A percentile compares a stretch with the other conserved stretches of the same genome.
Evolutionary conservation across 495 filamentous ascomycete genomes (phyloP).

Genomic region (Bryoglossum gracile): DNA sequence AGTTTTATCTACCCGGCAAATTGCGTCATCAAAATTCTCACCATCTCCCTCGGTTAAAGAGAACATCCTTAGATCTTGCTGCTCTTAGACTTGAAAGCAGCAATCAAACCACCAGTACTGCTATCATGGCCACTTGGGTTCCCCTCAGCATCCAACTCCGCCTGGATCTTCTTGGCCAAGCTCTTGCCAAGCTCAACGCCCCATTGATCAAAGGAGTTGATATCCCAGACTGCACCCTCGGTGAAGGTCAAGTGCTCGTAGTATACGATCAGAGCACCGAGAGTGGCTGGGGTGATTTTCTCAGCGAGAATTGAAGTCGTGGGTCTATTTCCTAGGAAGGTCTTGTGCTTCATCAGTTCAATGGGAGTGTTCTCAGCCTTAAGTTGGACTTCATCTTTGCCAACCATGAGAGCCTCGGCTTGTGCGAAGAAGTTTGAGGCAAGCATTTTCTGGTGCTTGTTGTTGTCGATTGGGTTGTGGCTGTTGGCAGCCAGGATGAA

Average conservation of each 20-base stretch:
- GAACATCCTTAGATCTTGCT: conserved; percentile 1
- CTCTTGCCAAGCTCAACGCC: conserved; percentile 97
- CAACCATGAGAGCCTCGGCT: conserved; percentile 96
- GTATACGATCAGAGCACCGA: conserved; percentile 94
- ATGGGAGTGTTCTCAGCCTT: conserved; percentile 81
- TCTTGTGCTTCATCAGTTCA: conserved; percentile 91
- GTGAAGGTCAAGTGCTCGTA: conserved; percentile 98
- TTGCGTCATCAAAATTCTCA: no score
- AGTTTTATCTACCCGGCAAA: no score
- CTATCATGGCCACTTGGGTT: conserved; percentile 67
- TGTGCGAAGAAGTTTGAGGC: conserved; percentile 98
- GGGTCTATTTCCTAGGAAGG: conserved; percentile 94
- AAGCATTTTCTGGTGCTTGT: conserved; percentile 97
- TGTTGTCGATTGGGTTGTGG: conserved; percentile 88
- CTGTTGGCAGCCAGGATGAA: conserved; percentile 94
- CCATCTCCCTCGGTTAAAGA: neutral
- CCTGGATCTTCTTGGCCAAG: conserved; percentile 83
- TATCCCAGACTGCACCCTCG: conserved; percentile 96
- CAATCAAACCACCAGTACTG: conserved; percentile 81
- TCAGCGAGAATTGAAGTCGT: conserved; percentile 92
- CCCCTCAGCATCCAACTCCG: conserved; percentile 69
- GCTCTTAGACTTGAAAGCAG: conserved; percentile 61
- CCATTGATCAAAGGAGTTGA: conserved; percentile 99
- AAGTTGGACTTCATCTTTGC: conserved; percentile 87
- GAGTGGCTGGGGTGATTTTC: conserved; percentile 87